phyloP scores from a whole-genome alignment of 352 stramenopile genomes.

The Globisporangium lucens region DNA sequence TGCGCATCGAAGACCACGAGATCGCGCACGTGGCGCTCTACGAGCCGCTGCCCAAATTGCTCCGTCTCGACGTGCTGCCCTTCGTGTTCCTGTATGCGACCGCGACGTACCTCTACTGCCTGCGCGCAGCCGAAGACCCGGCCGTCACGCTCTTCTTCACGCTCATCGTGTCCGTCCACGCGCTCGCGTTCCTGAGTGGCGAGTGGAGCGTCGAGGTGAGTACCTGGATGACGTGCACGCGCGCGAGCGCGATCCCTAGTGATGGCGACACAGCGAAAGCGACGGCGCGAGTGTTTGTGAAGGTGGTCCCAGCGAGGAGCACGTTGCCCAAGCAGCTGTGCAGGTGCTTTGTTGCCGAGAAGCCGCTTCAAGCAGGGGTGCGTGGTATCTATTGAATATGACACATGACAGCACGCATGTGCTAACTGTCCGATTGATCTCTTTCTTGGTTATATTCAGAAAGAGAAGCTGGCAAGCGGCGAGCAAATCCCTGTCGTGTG shows the following conservation, averaged over 20 bases:
- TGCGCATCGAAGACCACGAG: conserved; percentile 54
- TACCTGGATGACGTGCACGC: conserved; percentile 34
- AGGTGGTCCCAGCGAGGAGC: conserved; percentile 49
- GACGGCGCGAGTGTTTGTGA: conserved; percentile 29
- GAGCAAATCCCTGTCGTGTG: conserved; percentile 42
- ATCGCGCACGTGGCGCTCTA: conserved; percentile 56
- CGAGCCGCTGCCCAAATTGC: conserved; percentile 47
- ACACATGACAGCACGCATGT: background rate
- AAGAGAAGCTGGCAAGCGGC: conserved; percentile 17
- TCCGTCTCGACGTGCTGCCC: conserved; percentile 51
- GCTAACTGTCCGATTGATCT: background rate
- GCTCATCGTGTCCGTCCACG: conserved; percentile 42
- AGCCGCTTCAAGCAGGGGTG: conserved; percentile 19
- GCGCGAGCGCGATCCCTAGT: conserved; percentile 11
- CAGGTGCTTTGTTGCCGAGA: conserved; percentile 28
- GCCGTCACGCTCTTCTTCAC: conserved; percentile 44
- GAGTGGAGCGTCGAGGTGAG: conserved; percentile 50
- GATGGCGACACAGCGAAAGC: background rate
- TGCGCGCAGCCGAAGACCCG: conserved; percentile 31
- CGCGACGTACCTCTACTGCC: conserved; percentile 26
- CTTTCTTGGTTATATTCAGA: background rate
- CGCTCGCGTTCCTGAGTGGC: conserved; percentile 49
- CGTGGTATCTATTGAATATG: background rate
- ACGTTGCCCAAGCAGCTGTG: conserved; percentile 60
- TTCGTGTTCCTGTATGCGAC: conserved; percentile 42